phyloP scores from a whole-genome alignment of 768 basidiomycete genomes.

The Nidula microcarpa region DNA sequence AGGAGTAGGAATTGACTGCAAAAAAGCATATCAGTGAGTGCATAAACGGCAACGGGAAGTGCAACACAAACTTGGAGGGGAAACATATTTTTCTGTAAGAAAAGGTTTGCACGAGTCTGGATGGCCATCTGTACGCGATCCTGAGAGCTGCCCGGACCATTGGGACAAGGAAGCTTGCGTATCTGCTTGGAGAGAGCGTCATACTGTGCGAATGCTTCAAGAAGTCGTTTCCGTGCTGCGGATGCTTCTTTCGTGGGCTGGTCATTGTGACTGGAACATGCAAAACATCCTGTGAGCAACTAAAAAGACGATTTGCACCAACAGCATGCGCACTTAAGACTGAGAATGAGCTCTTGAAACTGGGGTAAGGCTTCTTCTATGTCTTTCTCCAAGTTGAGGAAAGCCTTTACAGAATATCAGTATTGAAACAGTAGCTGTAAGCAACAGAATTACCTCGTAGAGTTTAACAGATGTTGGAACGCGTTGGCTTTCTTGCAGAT shows the following conservation, averaged over 20 bases:
- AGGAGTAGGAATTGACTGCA: slow-evolving; percentile 48
- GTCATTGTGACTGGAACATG: slow-evolving; percentile 29
- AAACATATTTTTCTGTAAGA: slow-evolving; percentile 89
- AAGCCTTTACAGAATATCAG: slow-evolving; percentile 37
- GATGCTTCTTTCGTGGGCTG: slow-evolving; percentile 67
- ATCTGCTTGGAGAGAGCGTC: slow-evolving; percentile 88
- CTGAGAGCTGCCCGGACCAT: slow-evolving; percentile 66
- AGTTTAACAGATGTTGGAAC: slow-evolving; percentile 65
- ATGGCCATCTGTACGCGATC: slow-evolving; percentile 85
- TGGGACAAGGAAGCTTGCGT: slow-evolving; percentile 61
- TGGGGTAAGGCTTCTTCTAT: slow-evolving; percentile 86
- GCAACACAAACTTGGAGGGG: slow-evolving; percentile 60
- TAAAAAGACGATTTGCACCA: not conserved
- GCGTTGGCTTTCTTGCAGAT: slow-evolving; percentile 56
- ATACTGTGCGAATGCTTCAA: slow-evolving; percentile 86
- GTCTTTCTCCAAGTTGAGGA: slow-evolving; percentile 77
- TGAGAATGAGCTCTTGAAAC: slow-evolving; percentile 82
- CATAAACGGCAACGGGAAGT: not conserved
- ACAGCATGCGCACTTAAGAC: slow-evolving; percentile 49
- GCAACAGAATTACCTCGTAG: slow-evolving; percentile 54
- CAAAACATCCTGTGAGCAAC: not conserved
- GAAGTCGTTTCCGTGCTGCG: slow-evolving; percentile 70
- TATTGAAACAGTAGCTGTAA: not conserved
- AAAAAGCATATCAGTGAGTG: not conserved
- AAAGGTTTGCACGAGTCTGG: slow-evolving; percentile 67